Evolutionary conservation across 2,329 filamentous ascomycete species (phyloP), one percentile per base, ranked within the genome.

Genomic region (Pseudopithomyces maydicus): DNA sequence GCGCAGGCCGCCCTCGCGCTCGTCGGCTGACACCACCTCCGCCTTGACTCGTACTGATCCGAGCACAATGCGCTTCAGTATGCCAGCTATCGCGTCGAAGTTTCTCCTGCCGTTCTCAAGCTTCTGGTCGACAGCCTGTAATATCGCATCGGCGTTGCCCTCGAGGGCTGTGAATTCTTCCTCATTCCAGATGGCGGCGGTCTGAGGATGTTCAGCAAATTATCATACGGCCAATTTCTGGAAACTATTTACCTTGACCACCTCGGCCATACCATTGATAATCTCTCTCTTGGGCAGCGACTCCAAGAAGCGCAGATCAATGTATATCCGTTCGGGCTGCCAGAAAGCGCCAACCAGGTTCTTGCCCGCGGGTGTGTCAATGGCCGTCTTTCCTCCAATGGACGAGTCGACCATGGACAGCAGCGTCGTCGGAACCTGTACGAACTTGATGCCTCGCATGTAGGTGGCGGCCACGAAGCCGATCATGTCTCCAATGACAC

Each of bases 231-330:
- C 19, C 22, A 14, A 36, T 10, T 2, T 17, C 10, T 35, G 23
- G 22, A 29, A 20, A 32, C 44, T 53, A 38, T 67, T 53, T 65
- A 79, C 78, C 75, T 97, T 97, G 74, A 97, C 85, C 29, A 99
- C 94, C 80, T 99, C 95, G 23, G 94, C 95, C 94, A 99, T 97
- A 59, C 95, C 95, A 75, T 99, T 99, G 78, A 97, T 92, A 72
- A 99, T 94, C 78, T 99, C 94, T 64, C 95, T 85, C 63, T 89
- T 88, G 1, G 94, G 93, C 19, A 99, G 82, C 1, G 92, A 96
- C 73, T 96, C 91, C 54, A 99, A 82, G 72, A 99, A 98, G 54
- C 88, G 85, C 59, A 98, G 82, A 76, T 99, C 95, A 67, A 99
- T 93, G 78, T 97, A 99, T 64, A 98, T 93, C 61, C 92, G 88